Conservation (phyloP, 352 stramenopile genomes). For the Bremia lactucae region DNA sequence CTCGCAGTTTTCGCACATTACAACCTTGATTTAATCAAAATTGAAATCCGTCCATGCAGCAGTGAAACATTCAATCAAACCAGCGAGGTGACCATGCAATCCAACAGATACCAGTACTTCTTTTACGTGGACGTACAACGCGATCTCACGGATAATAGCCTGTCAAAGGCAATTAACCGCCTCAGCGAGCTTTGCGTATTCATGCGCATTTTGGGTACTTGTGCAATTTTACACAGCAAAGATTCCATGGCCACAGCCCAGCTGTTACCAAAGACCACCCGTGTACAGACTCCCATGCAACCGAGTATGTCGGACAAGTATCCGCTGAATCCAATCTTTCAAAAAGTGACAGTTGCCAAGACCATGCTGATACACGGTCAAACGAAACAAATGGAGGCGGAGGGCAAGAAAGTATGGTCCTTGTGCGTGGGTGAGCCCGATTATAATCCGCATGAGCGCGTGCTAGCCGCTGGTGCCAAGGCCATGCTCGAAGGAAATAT, state of each 20-base stretch:
- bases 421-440: conserved; percentile 95
- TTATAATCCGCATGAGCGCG: conserved; percentile 81
- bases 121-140: conserved; percentile 69
- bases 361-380: conserved; percentile 90
- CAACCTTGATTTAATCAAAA: conserved; percentile 61
- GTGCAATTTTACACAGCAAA: conserved; percentile 31
- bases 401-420: conserved; percentile 85
- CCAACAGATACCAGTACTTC: conserved; percentile 59
- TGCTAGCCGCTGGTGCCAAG: conserved; percentile 80
- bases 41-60: conserved; percentile 60
- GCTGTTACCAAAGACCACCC: conserved; percentile 9
- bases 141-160: conserved; percentile 47
- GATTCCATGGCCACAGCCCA: conserved; percentile 2
- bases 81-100: conserved; percentile 12
- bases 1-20: conserved; percentile 48
- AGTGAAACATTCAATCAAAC: conserved; percentile 38
- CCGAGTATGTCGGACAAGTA: conserved; percentile 47
- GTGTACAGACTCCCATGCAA: conserved; percentile 11
- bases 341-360: conserved; percentile 79
- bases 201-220: conserved; percentile 75
- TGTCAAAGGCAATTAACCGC: too few relatives aligned
- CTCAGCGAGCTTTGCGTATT: conserved; percentile 82
- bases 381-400: conserved; percentile 89
- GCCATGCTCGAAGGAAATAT: conserved; percentile 78
- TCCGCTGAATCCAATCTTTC: conserved; percentile 72